These are phyloP conservation scores for Panicum virgatum DNA, from an alignment of 202 grass and related monocot genomes.

Conservation along the genomic window DNA sequence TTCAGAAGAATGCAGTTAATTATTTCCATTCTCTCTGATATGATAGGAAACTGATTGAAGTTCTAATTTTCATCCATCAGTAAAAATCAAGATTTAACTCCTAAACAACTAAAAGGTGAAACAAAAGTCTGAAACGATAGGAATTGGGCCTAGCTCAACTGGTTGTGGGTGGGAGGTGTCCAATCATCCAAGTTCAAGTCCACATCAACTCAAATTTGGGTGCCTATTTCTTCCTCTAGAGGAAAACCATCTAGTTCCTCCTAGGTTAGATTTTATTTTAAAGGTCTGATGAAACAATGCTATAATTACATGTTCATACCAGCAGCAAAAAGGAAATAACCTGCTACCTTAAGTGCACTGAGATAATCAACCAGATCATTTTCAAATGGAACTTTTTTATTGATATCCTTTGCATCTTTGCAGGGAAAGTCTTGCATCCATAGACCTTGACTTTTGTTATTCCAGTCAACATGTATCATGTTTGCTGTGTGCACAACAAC, in stretches of 20 bases:
- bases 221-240: background rate
- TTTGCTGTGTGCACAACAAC: conserved; percentile 97
- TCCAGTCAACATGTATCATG: conserved; percentile 98
- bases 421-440: conserved; percentile 98
- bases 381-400: conserved; percentile 62
- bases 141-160: background rate
- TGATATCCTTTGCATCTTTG: conserved; percentile 62
- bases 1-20: background rate
- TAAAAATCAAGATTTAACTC: background rate
- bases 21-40: background rate
- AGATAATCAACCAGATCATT: conserved; percentile 95
- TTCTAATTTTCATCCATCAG: background rate
- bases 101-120: background rate
- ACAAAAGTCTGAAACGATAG: too few relatives aligned
- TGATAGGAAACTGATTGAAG: background rate
- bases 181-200: background rate
- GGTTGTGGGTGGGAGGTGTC: background rate
- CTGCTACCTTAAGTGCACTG: conserved; percentile 67
- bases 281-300: too few relatives aligned
- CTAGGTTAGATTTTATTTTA: too few relatives aligned
- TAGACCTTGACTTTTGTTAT: conserved; percentile 90
- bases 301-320: conserved; percentile 4
- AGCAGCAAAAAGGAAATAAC: conserved; percentile 25
- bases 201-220: background rate
- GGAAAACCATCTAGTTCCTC: background rate